Percentiles rank a stretch among this genome's conserved stretches.
phyloP scores from a whole-genome alignment of 2,329 filamentous ascomycete species.

The Cryphonectria naterciae region DNA sequence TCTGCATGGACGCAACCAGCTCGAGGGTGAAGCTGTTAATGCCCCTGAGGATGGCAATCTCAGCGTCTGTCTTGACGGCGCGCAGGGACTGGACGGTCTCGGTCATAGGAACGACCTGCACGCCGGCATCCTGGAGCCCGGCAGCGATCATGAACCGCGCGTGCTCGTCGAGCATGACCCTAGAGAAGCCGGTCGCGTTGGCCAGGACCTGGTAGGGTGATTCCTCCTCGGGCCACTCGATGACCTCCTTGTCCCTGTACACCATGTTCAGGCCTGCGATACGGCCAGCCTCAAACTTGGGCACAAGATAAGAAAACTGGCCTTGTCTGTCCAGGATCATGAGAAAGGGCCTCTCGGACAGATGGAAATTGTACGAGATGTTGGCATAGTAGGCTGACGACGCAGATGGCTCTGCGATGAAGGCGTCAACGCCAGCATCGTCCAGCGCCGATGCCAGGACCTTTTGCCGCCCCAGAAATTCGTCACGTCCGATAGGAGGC shows the following conservation, averaged over 20 bases:
- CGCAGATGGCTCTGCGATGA: slow-evolving; percentile 38
- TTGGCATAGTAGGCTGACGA: slow-evolving; percentile 35
- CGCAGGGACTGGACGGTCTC: slow-evolving; percentile 34
- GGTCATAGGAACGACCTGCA: slow-evolving; percentile 38
- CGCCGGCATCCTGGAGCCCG: slow-evolving; percentile 34
- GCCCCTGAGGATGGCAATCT: slow-evolving; percentile 35
- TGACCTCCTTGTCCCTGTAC: slow-evolving; percentile 33
- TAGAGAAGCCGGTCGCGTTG: slow-evolving; percentile 30
- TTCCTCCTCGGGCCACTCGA: slow-evolving; percentile 36
- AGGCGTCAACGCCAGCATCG: slow-evolving; percentile 36
- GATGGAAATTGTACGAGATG: slow-evolving; percentile 32
- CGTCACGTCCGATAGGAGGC: slow-evolving; percentile 33
- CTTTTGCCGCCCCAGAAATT: slow-evolving; percentile 35
- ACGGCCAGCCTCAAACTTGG: slow-evolving; percentile 37
- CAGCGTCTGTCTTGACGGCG: slow-evolving; percentile 36
- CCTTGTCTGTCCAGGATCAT: slow-evolving; percentile 34
- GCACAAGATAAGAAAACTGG: slow-evolving; percentile 37
- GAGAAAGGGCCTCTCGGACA: slow-evolving; percentile 38
- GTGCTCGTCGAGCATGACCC: slow-evolving; percentile 39
- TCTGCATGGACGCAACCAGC: slow-evolving; percentile 36
- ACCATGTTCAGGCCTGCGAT: slow-evolving; percentile 38
- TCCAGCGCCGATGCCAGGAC: slow-evolving; percentile 33
- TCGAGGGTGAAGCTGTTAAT: slow-evolving; percentile 38
- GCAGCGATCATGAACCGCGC: slow-evolving; percentile 37
- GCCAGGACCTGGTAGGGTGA: slow-evolving; percentile 36